Evolutionary conservation across 192 early-diverging fungal genomes (phyloP).

Genomic region (Lobosporangium transversale): DNA sequence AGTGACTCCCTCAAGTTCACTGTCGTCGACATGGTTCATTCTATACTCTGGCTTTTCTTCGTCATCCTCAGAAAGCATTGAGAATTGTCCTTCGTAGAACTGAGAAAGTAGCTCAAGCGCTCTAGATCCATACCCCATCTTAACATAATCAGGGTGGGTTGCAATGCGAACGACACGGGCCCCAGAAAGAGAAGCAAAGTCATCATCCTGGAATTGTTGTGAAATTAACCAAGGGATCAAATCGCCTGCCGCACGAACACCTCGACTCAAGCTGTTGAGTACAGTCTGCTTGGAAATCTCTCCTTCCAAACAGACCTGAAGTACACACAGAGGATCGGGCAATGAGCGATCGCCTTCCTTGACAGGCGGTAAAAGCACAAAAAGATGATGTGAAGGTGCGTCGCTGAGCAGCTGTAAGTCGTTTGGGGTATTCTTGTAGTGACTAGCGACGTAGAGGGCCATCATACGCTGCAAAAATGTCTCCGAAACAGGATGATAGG

Average conservation of each 20-base stretch:
- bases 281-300: slow-evolving; percentile 90
- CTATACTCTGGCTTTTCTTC: slow-evolving; percentile 62
- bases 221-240: slow-evolving; percentile 98
- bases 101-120: slow-evolving; percentile 85
- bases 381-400: slow-evolving; percentile 97
- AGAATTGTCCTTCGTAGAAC: slow-evolving; percentile 88
- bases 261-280: slow-evolving; percentile 82
- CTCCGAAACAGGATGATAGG: slow-evolving; percentile 96
- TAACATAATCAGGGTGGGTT: slow-evolving; percentile 95
- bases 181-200: slow-evolving; percentile 94
- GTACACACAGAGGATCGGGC: slow-evolving; percentile 94
- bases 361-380: slow-evolving; percentile 94
- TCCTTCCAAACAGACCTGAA: slow-evolving; percentile 92
- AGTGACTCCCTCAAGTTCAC: slow-evolving; percentile 58
- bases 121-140: slow-evolving; percentile 97
- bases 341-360: slow-evolving; percentile 73
- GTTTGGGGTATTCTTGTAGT: slow-evolving; percentile 99
- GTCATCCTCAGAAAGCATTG: slow-evolving; percentile 69
- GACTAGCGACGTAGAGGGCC: slow-evolving; percentile 95
- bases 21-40: slow-evolving; percentile 61
- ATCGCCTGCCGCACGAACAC: slow-evolving; percentile 90
- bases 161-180: slow-evolving; percentile 98
- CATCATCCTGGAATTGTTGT: slow-evolving; percentile 96
- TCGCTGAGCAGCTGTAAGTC: slow-evolving; percentile 98
- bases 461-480: slow-evolving; percentile 98